These are phyloP conservation scores for Malus hybrid DNA, from an alignment of 331 rosid species.

Conservation along the genomic window DNA sequence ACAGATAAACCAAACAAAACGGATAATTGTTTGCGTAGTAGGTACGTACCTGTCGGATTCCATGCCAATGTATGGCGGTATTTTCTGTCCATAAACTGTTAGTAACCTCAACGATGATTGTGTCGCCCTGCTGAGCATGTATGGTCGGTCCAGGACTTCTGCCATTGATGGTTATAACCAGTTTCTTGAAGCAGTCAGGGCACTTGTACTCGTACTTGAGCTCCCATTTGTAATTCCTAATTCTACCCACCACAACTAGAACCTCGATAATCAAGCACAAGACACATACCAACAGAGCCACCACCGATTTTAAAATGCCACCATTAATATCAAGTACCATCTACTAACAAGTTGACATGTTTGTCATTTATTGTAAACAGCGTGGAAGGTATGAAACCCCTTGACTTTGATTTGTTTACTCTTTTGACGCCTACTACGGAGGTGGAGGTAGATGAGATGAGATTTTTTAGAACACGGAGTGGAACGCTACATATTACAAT, in stretches of 20 bases:
- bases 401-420: too few relatives aligned
- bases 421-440: too few relatives aligned
- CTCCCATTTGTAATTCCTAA: slow-evolving; percentile 63
- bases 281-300: slow-evolving; percentile 22
- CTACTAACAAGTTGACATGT: too few relatives aligned
- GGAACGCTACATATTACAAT: too few relatives aligned
- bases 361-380: too few relatives aligned
- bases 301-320: slow-evolving; percentile 10
- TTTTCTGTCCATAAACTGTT: slow-evolving; percentile 63
- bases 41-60: slow-evolving; percentile 67
- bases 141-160: slow-evolving; percentile 79
- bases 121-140: slow-evolving; percentile 65
- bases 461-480: too few relatives aligned
- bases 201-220: slow-evolving; percentile 62
- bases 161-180: slow-evolving; percentile 67
- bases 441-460: too few relatives aligned
- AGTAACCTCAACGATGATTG: slow-evolving; percentile 57
- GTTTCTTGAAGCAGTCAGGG: slow-evolving; percentile 74
- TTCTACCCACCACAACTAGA: slow-evolving; percentile 35
- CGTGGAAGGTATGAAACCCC: too few relatives aligned
- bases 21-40: too few relatives aligned
- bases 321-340: neutral
- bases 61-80: slow-evolving; percentile 90
- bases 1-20: too few relatives aligned
- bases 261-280: slow-evolving; percentile 16